Base-by-base conservation (phyloP, 768 basidiomycete species). In the Pseudohyphozyma bogoriensis region DNA sequence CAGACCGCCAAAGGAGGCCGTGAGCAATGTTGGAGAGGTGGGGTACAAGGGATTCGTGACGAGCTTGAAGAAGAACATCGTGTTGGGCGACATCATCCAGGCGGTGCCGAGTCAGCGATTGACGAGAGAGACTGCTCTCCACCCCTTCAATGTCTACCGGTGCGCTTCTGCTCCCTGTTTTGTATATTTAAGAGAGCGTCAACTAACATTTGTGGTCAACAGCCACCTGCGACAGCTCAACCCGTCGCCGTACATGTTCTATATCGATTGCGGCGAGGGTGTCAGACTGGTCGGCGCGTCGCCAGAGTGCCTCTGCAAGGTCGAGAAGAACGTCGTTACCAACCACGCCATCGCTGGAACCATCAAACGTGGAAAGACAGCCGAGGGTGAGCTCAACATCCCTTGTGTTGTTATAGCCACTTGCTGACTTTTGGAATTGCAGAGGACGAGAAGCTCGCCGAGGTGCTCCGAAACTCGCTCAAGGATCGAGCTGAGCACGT, bases 291-390 rank as follows among this genome's bases (percentile, higher is more conserved):
- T 97, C n/a, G 95, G 95, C 15, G 95, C 95, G 2, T 93, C 89
- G 68, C 95, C 95, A 0, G 95, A 99, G 75, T 96, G 92, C 7
- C 78, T 99, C 6, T 96, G 95, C 77, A 96, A 92, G 73, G 90
- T 99, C 28, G 85, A 89, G 73, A 81, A 87, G 90, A 71, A 84
- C 87, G 59, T 54, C 40, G 93, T 99, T 6, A 93, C 80, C 74
- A 97, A 97, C 70, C 95, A 99, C 72, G 95, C 95, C 16, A 97
- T 99, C 59, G 95, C 95, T 15, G 95, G 95, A 16, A 99, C 95
- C 2, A 86, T 85, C 31, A 83, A 83, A 72, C 77, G 95, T 69
- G 95, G 95, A 0, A 84, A 85, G 73, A 87, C 85, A 10, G 75
- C 78, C 0, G 87, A 89, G 78, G 93, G 93, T 90, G 51, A 57